Percentiles rank a stretch among this genome's conserved stretches.
Conservation (phyloP, 306 rosid species). For the peach (Prunus persica) region DNA sequence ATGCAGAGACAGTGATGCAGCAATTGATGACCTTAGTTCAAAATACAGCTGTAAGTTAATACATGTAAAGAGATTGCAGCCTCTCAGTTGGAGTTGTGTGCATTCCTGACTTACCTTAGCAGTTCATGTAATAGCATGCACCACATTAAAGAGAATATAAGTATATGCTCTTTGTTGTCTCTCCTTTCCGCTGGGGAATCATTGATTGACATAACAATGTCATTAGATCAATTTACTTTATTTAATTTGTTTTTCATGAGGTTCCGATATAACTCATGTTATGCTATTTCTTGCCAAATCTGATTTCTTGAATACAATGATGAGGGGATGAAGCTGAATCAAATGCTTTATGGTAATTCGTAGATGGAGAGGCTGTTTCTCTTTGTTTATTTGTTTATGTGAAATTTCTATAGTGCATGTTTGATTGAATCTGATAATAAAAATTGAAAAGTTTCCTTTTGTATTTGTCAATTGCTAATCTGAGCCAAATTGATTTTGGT, state of each 20-base stretch:
- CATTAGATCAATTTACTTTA: no score
- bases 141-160: not conserved
- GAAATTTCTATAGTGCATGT: not conserved
- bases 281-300: not conserved
- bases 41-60: constrained; percentile 83
- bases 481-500: not conserved
- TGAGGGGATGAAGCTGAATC: not conserved
- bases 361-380: not conserved
- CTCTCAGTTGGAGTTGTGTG: not conserved
- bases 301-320: not conserved
- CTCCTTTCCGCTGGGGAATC: not conserved
- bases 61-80: constrained; percentile 6
- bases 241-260: no score
- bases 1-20: constrained; percentile 80
- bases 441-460: not conserved
- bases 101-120: not conserved
- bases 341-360: not conserved
- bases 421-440: not conserved
- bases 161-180: not conserved
- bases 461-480: not conserved
- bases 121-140: constrained; percentile 2
- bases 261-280: not conserved
- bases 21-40: constrained; percentile 81
- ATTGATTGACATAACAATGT: not conserved
- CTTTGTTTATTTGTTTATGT: not conserved